These are phyloP conservation scores for Coniferiporia sulphurascens DNA, from an alignment of 1,284 basidiomycete species.

Conservation along the genomic window DNA sequence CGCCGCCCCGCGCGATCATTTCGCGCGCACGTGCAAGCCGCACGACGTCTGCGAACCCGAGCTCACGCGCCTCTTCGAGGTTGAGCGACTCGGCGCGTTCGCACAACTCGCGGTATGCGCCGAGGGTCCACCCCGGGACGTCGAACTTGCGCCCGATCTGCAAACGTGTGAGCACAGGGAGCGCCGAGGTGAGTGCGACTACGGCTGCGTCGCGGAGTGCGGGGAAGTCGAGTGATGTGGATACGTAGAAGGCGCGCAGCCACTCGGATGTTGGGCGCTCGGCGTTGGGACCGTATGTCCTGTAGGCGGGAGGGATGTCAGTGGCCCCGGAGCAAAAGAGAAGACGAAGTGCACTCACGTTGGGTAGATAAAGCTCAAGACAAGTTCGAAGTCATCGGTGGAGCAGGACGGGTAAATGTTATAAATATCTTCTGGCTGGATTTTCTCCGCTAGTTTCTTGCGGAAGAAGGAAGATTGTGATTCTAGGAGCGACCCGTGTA, in stretches of 20 bases:
- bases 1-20: neutral
- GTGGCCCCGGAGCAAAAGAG: too few relatives aligned
- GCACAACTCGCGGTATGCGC: slow-evolving; percentile 3
- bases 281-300: too few relatives aligned
- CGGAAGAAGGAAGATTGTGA: neutral
- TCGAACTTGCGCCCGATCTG: neutral
- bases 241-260: neutral
- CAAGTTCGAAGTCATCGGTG: neutral
- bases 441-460: neutral
- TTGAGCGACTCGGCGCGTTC: slow-evolving; percentile 2
- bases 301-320: too few relatives aligned
- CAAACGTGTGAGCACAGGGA: neutral
- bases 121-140: neutral
- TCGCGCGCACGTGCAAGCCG: slow-evolving; percentile 6
- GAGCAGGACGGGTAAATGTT: neutral
- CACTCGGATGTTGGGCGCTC: too few relatives aligned
- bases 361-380: too few relatives aligned
- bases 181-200: neutral
- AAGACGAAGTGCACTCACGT: too few relatives aligned
- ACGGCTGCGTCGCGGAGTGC: neutral
- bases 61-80: neutral
- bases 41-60: slow-evolving; percentile 12
- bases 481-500: slow-evolving; percentile 2
- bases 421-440: too few relatives aligned
- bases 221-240: neutral